Percentiles rank a stretch among this genome's conserved stretches.
Conservation (phyloP, 768 basidiomycete species). For the Floccularia luteovirens region DNA sequence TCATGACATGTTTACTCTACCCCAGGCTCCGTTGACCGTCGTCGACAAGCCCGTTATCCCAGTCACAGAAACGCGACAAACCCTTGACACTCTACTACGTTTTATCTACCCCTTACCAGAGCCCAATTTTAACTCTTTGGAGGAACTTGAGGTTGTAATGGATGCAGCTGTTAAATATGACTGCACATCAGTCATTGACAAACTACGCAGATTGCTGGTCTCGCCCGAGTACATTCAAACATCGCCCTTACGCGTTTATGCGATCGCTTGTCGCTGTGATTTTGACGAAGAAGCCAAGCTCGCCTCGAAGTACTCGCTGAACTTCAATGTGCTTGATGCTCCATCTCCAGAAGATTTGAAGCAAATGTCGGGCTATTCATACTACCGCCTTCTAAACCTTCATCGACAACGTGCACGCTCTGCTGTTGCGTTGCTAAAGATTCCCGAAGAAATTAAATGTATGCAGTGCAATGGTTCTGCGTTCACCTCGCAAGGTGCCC, state of each 20-base stretch:
- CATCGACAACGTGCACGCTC: conserved; percentile 46
- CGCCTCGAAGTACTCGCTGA: conserved; percentile 54
- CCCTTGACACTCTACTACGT: conserved; percentile 44
- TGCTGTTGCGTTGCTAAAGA: conserved; percentile 38
- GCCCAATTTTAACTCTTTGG: conserved; percentile 41
- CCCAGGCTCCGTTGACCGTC: conserved; percentile 29
- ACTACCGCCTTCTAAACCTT: conserved; percentile 55
- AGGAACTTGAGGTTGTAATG: conserved; percentile 44
- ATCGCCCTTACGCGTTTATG: conserved; percentile 57
- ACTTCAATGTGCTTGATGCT: conserved; percentile 43
- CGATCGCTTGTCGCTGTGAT: conserved; percentile 60
- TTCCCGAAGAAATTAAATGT: conserved; percentile 48
- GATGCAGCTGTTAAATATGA: conserved; percentile 61
- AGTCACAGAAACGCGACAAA: conserved; percentile 39
- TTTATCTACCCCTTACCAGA: conserved; percentile 57
- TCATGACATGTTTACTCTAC: conserved; percentile 57
- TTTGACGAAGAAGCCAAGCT: conserved; percentile 54
- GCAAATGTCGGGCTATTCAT: conserved; percentile 61
- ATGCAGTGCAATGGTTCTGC: conserved; percentile 56
- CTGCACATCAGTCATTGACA: conserved; percentile 32
- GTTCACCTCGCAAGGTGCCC: conserved; percentile 35
- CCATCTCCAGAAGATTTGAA: conserved; percentile 56
- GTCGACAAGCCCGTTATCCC: conserved; percentile 37
- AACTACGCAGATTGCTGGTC: conserved; percentile 45
- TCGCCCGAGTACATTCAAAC: conserved; percentile 37